A percentile compares a stretch with the other conserved stretches of the same genome.
Evolutionary conservation across 2,329 filamentous ascomycete species (phyloP).

Genomic region (Paraconiothyrium sp.): DNA sequence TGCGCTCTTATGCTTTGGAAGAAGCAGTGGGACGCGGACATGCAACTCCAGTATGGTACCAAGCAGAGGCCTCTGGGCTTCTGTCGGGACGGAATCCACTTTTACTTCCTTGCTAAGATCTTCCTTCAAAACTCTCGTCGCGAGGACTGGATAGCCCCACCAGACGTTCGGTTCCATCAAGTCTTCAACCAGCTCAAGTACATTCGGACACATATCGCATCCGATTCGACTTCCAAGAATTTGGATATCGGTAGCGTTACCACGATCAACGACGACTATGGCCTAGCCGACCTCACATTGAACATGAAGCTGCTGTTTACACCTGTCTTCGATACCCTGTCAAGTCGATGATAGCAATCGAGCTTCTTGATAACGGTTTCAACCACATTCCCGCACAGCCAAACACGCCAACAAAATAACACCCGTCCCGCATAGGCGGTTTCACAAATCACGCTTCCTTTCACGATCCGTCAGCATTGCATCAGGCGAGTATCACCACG

Average conservation of each 20-base stretch:
- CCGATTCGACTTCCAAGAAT: slow-evolving; percentile 71
- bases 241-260: slow-evolving; percentile 74
- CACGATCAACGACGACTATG: slow-evolving; percentile 74
- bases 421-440: neutral
- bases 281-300: slow-evolving; percentile 69
- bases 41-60: slow-evolving; percentile 72
- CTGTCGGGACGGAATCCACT: slow-evolving; percentile 75
- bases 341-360: neutral
- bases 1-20: slow-evolving; percentile 77
- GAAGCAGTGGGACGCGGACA: slow-evolving; percentile 74
- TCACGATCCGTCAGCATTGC: slow-evolving; percentile 21
- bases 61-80: slow-evolving; percentile 72
- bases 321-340: slow-evolving; percentile 54
- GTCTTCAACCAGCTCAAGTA: slow-evolving; percentile 70
- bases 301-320: slow-evolving; percentile 78
- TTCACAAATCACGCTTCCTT: slow-evolving; percentile 10
- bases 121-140: slow-evolving; percentile 68
- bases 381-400: neutral
- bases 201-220: slow-evolving; percentile 68
- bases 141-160: slow-evolving; percentile 63
- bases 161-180: slow-evolving; percentile 69
- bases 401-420: neutral
- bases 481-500: slow-evolving; percentile 18
- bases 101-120: slow-evolving; percentile 75
- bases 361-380: neutral